phyloP scores from a whole-genome alignment of 2,329 filamentous ascomycete genomes.

The Diaporthe ilicicola region DNA sequence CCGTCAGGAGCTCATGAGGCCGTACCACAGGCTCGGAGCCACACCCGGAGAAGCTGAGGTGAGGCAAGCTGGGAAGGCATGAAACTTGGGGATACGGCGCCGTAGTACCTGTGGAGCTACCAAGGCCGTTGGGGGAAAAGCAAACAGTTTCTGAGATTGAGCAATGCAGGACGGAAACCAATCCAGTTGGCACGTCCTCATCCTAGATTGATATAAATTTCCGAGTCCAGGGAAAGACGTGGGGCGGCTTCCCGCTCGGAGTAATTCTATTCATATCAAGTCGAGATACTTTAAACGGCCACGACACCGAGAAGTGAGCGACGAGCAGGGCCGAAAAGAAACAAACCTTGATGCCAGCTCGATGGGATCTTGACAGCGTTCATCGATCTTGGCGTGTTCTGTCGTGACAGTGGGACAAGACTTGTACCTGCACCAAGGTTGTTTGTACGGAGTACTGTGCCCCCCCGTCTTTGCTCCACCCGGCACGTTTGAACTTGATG shows the following conservation, averaged over 20 bases:
- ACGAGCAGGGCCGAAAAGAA: not conserved
- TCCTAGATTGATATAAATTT: not conserved
- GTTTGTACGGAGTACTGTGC: not conserved
- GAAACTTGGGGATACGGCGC: conserved; percentile 13
- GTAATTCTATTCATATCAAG: conserved; percentile 3
- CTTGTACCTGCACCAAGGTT: not conserved
- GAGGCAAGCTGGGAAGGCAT: conserved; percentile 10
- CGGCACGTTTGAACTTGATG: not conserved
- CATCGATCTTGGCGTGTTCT: not conserved
- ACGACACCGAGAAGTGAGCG: not conserved
- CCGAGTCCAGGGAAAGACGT: not conserved
- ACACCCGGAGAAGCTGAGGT: conserved; percentile 1
- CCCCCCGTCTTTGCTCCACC: not conserved
- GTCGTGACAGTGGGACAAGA: not conserved
- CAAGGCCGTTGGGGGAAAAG: not conserved
- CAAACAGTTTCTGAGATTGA: not conserved
- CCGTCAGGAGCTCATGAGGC: not conserved
- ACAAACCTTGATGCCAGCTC: not conserved
- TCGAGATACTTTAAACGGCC: not conserved
- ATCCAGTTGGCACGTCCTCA: not conserved
- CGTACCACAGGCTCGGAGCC: not conserved
- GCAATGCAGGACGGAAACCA: not conserved
- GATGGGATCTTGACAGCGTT: not conserved
- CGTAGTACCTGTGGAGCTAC: not conserved
- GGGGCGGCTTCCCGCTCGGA: conserved; percentile 9